Conservation (phyloP, 306 rosid genomes). For the Corylus heterophylla region DNA sequence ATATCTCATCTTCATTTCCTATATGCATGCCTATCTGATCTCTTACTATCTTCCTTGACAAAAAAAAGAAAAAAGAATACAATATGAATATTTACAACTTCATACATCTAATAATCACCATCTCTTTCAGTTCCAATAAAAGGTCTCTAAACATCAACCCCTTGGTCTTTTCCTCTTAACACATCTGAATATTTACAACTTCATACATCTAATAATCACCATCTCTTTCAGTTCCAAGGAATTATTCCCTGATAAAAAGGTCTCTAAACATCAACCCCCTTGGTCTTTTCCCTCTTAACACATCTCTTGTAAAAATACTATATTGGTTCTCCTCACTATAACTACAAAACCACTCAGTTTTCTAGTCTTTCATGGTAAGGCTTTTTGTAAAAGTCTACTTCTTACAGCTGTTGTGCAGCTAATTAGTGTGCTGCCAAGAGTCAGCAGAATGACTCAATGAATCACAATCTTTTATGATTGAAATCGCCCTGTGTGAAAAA, state of each 20-base stretch:
- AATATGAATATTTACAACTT: background rate
- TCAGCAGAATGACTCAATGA: background rate
- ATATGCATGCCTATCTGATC: background rate
- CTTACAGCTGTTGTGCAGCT: background rate
- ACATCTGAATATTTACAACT: background rate
- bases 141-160: background rate
- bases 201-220: background rate
- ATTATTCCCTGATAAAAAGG: background rate
- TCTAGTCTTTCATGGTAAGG: background rate
- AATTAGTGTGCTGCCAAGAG: background rate
- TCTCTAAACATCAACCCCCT: background rate
- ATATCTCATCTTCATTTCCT: background rate
- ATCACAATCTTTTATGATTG: background rate
- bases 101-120: background rate
- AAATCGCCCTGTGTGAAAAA: background rate
- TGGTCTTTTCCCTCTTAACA: background rate
- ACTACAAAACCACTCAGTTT: background rate
- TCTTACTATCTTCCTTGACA: background rate
- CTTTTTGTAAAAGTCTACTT: background rate
- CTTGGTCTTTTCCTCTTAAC: background rate
- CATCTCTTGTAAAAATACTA: background rate
- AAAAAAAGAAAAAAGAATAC: background rate
- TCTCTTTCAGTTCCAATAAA: background rate
- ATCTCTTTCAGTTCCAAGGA: background rate
- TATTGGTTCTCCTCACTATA: background rate